Base-by-base conservation (phyloP, 768 basidiomycete species). In the Termitomyces sp. region DNA sequence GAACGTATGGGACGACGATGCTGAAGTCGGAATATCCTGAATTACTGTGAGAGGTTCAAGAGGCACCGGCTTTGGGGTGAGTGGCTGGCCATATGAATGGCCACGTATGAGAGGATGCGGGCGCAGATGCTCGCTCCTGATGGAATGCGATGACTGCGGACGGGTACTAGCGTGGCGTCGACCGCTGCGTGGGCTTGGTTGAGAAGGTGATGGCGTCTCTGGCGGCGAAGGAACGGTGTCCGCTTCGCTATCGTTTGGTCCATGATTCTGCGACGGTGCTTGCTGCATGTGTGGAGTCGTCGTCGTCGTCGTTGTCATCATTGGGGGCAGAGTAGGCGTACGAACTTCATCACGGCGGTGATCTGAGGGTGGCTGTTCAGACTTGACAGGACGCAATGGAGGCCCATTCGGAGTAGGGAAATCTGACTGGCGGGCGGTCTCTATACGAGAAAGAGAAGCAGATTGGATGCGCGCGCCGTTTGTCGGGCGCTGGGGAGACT, bases 21-120 rank as follows among this genome's bases (percentile, higher is more conserved):
- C 72, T 27, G 75, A 69, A 9, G 77, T 75, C n/a, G 63, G 57
- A 9, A 72, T 67, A 56, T 81, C 80, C 18, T 81, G 73, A 9
- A 81, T 79, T 41, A 85, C 78, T 1, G 84, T 83, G 49, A 89
- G 74, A 33, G 88, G 86, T 9, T 81, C 74, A 13, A 86, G 73
- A 40, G 82, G 79, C 1, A 75, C 66, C 39, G 82, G 80, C 64
- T 81, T 72, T 68, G 77, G 46, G 61, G 76, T 62, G 67, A 72
- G 69, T 3, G 76, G 70, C 49, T 77, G 76, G 6, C 85, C 83
- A 55, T 79, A 82, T 0, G 88, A 88, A 58, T 84, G 78, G 9
- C 87, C 88, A 52, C 89, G 84, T 59, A 91, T 89, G 49, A 91
- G 76, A 7, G 88, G 89, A 64, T 91, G 89, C 0, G 87, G 88